Conservation (phyloP, 169 alveolate species). For the Eimeria praecox region DNA sequence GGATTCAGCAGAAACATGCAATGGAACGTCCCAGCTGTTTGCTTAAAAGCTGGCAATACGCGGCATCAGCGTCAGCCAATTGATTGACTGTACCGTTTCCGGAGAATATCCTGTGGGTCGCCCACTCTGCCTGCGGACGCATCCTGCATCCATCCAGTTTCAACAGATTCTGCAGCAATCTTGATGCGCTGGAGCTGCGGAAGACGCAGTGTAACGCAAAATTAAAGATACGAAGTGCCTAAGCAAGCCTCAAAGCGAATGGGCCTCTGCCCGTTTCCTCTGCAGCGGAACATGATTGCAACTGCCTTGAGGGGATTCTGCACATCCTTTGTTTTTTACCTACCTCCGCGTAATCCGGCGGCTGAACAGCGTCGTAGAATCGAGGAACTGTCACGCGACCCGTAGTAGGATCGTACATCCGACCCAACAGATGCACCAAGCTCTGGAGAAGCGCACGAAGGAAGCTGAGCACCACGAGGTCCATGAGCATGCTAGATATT, state of each 20-base stretch:
- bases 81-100: constrained; percentile 39
- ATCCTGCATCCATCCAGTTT: constrained; percentile 14
- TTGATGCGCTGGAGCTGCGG: constrained; percentile 71
- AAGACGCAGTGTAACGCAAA: neutral
- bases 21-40: neutral
- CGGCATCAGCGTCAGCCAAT: neutral
- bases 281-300: constrained; percentile 1
- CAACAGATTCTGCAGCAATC: constrained; percentile 53
- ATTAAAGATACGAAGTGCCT: neutral
- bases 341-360: constrained; percentile 57
- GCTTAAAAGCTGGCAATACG: neutral
- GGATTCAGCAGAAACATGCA: neutral
- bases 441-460: constrained; percentile 52
- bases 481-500: neutral
- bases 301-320: neutral
- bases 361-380: constrained; percentile 73
- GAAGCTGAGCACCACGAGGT: neutral
- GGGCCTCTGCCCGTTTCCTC: neutral
- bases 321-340: neutral
- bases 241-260: neutral
- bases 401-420: constrained; percentile 55
- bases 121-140: neutral
- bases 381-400: constrained; percentile 74
- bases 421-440: constrained; percentile 52
- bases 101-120: constrained; percentile 34